Conservation (phyloP, 345 rosid species). For the Citrus inodora region DNA sequence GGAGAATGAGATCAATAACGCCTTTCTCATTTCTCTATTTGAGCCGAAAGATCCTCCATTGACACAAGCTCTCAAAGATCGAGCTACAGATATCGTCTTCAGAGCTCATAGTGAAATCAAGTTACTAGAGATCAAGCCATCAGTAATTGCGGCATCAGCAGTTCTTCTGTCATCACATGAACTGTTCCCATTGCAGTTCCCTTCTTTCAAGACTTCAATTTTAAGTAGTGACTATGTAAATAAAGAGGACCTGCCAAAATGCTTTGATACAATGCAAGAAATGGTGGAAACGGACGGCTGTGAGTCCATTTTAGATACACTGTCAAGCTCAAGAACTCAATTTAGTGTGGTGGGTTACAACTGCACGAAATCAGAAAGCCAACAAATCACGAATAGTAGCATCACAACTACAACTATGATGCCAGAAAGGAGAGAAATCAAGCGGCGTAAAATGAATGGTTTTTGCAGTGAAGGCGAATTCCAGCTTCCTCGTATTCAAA, state of each 20-base stretch:
- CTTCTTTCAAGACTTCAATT: constrained; percentile 36
- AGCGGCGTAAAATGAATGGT: constrained; percentile 25
- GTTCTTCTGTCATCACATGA: constrained; percentile 51
- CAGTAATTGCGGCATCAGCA: constrained; percentile 58
- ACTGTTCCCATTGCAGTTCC: constrained; percentile 48
- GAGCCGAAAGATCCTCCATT: constrained; percentile 37
- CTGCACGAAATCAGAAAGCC: constrained; percentile 32
- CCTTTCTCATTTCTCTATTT: constrained; percentile 57
- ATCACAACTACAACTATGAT: background rate
- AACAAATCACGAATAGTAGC: constrained; percentile 14
- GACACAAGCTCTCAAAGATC: constrained; percentile 40
- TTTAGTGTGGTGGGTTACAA: constrained; percentile 38
- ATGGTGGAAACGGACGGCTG: constrained; percentile 29
- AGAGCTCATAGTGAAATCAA: constrained; percentile 43
- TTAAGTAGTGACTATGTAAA: constrained; percentile 32
- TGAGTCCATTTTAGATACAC: constrained; percentile 24
- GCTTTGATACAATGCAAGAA: constrained; percentile 39
- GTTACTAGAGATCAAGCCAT: constrained; percentile 59
- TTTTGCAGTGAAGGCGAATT: constrained; percentile 16
- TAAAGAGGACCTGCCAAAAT: constrained; percentile 36
- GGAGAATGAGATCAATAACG: constrained; percentile 74
- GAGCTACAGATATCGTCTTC: constrained; percentile 48
- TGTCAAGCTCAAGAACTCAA: constrained; percentile 45
- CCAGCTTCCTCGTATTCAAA: constrained; percentile 30
- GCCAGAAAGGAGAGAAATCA: constrained; percentile 24